Percentiles rank a stretch among this genome's conserved stretches.
These are phyloP conservation scores for Colletotrichum sp. DNA, from an alignment of 2,329 filamentous ascomycete genomes.

Conservation along the genomic window DNA sequence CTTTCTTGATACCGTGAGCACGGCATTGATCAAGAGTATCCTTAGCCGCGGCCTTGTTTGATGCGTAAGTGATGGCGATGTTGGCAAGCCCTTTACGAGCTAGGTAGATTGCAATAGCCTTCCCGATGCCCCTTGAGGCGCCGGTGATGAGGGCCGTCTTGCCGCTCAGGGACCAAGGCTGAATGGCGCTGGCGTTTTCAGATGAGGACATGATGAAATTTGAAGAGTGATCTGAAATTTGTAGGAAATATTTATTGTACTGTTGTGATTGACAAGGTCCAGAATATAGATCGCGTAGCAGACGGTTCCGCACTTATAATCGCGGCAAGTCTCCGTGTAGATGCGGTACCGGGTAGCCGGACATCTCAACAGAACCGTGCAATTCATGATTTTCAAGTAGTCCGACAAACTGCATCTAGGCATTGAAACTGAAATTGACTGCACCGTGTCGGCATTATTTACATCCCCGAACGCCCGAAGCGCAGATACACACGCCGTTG, in stretches of 20 bases:
- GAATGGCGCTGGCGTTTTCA: neutral
- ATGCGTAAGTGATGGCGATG: neutral
- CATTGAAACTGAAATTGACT: accelerated
- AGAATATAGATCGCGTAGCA: neutral
- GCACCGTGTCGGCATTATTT: neutral
- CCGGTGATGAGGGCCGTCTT: neutral
- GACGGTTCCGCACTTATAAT: neutral
- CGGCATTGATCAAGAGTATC: neutral
- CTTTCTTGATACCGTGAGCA: neutral
- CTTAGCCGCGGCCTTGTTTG: neutral
- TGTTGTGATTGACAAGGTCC: neutral
- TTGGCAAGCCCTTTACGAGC: neutral
- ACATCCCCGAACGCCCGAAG: neutral
- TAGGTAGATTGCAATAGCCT: neutral
- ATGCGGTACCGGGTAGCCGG: neutral
- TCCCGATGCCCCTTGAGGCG: neutral
- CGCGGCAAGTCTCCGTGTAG: neutral
- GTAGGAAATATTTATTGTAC: neutral
- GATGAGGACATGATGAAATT: neutral
- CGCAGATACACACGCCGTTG: neutral
- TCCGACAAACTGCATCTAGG: neutral
- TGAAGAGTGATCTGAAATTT: neutral
- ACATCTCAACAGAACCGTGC: neutral
- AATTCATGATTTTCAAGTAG: neutral
- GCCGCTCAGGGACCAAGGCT: neutral